Evolutionary conservation across 495 filamentous ascomycete genomes (phyloP).

Genomic region (Aspergillus panamensis): DNA sequence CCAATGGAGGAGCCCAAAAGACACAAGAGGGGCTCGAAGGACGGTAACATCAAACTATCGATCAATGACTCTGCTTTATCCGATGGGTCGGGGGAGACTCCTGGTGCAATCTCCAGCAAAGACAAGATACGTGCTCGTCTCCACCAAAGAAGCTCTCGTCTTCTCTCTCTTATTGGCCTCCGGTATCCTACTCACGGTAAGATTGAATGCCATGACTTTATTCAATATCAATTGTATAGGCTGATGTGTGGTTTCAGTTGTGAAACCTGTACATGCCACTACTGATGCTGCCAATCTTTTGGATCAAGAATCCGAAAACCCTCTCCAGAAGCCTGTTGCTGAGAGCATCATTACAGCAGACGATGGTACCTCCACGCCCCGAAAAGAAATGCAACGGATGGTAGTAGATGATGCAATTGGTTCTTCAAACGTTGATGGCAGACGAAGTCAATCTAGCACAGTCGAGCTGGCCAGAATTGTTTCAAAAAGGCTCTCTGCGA

Average conservation of each 20-base stretch:
- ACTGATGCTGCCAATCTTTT: too few species aligned
- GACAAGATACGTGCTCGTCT: constrained; percentile 27
- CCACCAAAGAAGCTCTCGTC: constrained; percentile 34
- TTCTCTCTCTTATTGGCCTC: constrained; percentile 37
- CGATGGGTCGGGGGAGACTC: constrained; percentile 26
- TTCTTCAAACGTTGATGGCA: neutral
- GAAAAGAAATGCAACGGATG: neutral
- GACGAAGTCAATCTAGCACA: constrained; percentile 21
- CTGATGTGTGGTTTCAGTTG: constrained; percentile 3
- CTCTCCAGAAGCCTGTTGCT: too few species aligned
- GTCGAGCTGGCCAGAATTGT: constrained; percentile 42
- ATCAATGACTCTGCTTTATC: constrained; percentile 22
- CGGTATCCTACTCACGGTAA: constrained; percentile 24
- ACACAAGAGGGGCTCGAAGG: neutral
- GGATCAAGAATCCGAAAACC: too few species aligned
- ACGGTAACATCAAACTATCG: neutral
- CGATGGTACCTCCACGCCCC: neutral
- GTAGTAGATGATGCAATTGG: neutral
- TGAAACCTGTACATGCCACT: neutral
- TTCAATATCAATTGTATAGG: neutral
- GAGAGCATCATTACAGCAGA: too few species aligned
- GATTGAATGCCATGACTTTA: neutral
- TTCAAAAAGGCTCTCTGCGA: constrained; percentile 47
- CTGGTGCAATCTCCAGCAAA: constrained; percentile 8
- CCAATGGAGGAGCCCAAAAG: neutral